A percentile compares a stretch with the other conserved stretches of the same genome.
Evolutionary conservation across 352 stramenopile genomes (phyloP).

Genomic region (Pythium apleroticum): DNA sequence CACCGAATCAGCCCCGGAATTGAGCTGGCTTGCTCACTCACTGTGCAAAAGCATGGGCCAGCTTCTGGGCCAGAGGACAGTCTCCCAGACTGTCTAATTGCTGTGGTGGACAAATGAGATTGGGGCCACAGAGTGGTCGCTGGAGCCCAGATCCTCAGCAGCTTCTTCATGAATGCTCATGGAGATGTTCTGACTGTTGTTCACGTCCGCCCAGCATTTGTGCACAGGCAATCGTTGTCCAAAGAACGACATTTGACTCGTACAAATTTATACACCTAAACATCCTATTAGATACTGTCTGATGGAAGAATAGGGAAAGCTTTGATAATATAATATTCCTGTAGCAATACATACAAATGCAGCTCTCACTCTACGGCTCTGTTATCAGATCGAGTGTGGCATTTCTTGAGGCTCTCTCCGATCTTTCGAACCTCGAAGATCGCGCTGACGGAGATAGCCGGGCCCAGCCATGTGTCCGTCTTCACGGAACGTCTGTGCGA

Average conservation of each 20-base stretch:
- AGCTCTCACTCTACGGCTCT: not conserved
- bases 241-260: not conserved
- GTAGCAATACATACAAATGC: not conserved
- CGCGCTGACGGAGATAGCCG: not conserved
- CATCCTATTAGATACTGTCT: too few species aligned
- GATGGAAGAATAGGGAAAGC: too few species aligned
- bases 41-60: too few species aligned
- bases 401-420: too few species aligned
- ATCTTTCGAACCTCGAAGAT: not conserved
- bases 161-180: not conserved
- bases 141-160: not conserved
- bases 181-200: too few species aligned
- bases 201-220: not conserved
- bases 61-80: not conserved
- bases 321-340: not conserved
- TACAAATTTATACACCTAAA: not conserved
- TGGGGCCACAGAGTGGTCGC: not conserved
- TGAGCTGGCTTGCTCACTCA: not conserved
- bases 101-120: not conserved
- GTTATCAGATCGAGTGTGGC: not conserved
- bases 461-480: not conserved
- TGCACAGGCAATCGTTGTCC: not conserved
- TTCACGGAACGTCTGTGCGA: too few species aligned
- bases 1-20: not conserved
- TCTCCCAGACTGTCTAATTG: not conserved